Base-by-base conservation (phyloP, 495 filamentous ascomycete genomes). In the Podospora bellae-mahoneyi region DNA sequence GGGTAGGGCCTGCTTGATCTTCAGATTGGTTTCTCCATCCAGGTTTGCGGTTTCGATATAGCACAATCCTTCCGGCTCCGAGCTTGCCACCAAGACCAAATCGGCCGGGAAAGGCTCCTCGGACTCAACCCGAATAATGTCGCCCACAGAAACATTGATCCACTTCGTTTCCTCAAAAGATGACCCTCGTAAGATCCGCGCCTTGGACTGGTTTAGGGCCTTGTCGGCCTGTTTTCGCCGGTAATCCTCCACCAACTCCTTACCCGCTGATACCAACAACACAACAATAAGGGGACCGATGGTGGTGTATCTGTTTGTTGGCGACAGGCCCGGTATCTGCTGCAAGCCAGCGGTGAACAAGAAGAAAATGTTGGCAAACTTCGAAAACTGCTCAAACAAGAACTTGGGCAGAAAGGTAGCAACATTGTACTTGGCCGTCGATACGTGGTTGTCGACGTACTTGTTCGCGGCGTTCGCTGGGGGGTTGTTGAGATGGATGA, bases 11-110 rank as follows among this genome's bases (percentile, higher is more conserved):
- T 99, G 96, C 80, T 99, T 99, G 80, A 99, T 97, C 77, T 99
- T 99, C 66, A 99, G 82, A 75, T 99, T 99, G 20, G 96, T 99
- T 78, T 99, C 96, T 66, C 96, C 96, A 73, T 99, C 96, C 64
- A 99, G 81, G 75, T 99, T 99, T 34, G 96, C 95, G 0, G 96
- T 99, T 83, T 99, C 96, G 73, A 98, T 99, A 74, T 99, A 99
- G 78, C 96, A 99, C 66, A 99, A 78, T 69, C 96, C 96, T 79
- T 99, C 96, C 2, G 96, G 96, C 77, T 99, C 96, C 5, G 96
- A 98, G 65, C 92, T 95, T 16, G 96, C 94, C 69, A 98, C 82
- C 32, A 99, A 80, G 18, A 97, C 91, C 69, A 99, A 77, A 79
- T 99, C 96, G 34, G 96, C 94, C 0, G 96, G 96, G 76, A 99